phyloP scores from a whole-genome alignment of 2,329 filamentous ascomycete species.

The Trichoderma pleuroti region DNA sequence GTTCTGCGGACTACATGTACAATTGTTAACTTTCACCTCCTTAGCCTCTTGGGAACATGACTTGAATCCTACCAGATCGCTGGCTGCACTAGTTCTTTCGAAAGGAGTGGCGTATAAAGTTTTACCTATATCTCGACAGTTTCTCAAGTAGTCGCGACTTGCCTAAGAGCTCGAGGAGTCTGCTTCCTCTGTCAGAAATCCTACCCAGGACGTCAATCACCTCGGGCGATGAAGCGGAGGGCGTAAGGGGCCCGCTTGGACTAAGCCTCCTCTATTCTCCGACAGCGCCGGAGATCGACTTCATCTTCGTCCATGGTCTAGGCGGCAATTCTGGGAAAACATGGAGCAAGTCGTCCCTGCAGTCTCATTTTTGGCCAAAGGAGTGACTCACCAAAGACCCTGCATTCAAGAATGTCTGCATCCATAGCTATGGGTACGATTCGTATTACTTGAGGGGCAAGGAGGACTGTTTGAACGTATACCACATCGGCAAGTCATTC shows the following conservation, averaged over 20 bases:
- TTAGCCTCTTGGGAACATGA: neutral
- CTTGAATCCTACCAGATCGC: neutral
- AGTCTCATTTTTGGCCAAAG: neutral
- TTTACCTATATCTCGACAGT: neutral
- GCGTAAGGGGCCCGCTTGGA: neutral
- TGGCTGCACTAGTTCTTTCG: neutral
- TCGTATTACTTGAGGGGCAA: neutral
- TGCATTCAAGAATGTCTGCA: neutral
- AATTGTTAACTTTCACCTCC: neutral
- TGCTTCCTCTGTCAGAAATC: neutral
- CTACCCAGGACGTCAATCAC: neutral
- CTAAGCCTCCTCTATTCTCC: neutral
- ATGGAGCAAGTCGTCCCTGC: neutral
- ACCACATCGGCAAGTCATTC: neutral
- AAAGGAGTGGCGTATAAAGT: neutral
- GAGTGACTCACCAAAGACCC: neutral
- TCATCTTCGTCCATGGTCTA: neutral
- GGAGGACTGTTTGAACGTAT: neutral
- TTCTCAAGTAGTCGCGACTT: neutral
- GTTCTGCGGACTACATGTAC: neutral
- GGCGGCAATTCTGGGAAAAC: neutral
- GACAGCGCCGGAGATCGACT: neutral
- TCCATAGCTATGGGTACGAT: neutral
- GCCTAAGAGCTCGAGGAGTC: neutral
- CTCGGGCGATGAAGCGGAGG: neutral